Evolutionary conservation across 768 basidiomycete species (phyloP).

Genomic region (Hirschioporus abietinus): DNA sequence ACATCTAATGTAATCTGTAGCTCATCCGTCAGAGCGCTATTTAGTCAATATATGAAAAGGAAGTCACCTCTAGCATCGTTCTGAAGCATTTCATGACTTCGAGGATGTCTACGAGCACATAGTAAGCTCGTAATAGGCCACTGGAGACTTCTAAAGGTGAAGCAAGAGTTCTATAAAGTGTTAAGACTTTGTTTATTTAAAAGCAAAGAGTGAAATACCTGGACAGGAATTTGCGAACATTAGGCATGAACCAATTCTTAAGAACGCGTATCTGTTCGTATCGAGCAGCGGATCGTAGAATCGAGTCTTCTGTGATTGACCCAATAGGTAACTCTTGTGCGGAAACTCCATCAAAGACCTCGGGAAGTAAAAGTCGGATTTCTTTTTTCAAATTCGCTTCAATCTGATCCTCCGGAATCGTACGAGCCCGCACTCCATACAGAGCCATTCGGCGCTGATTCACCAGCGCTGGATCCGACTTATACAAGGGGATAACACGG

Average conservation of each 20-base stretch:
- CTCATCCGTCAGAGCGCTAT: background rate
- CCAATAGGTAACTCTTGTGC: background rate
- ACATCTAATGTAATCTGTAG: conserved; percentile 32
- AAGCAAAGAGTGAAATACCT: conserved; percentile 32
- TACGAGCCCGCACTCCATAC: conserved; percentile 62
- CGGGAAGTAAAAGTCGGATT: conserved; percentile 56
- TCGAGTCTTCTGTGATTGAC: conserved; percentile 15
- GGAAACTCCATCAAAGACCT: conserved; percentile 56
- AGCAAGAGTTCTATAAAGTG: background rate
- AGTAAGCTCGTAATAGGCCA: conserved; percentile 49
- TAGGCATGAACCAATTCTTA: conserved; percentile 70
- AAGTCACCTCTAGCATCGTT: conserved; percentile 60
- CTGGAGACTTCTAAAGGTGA: conserved; percentile 4
- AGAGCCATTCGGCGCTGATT: conserved; percentile 67
- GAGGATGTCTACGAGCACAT: conserved; percentile 55
- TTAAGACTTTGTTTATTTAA: background rate
- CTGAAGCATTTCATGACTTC: conserved; percentile 58
- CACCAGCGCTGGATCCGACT: conserved; percentile 50
- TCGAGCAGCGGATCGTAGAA: conserved; percentile 50
- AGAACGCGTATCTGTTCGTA: conserved; percentile 73
- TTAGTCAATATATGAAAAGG: background rate
- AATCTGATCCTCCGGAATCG: conserved; percentile 63
- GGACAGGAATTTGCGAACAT: conserved; percentile 47
- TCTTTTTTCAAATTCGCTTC: conserved; percentile 71
- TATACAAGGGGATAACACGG: conserved; percentile 65